Evolutionary conservation across 116 monocot species (phyloP).

Genomic region (Trichopus zeylanicus): DNA sequence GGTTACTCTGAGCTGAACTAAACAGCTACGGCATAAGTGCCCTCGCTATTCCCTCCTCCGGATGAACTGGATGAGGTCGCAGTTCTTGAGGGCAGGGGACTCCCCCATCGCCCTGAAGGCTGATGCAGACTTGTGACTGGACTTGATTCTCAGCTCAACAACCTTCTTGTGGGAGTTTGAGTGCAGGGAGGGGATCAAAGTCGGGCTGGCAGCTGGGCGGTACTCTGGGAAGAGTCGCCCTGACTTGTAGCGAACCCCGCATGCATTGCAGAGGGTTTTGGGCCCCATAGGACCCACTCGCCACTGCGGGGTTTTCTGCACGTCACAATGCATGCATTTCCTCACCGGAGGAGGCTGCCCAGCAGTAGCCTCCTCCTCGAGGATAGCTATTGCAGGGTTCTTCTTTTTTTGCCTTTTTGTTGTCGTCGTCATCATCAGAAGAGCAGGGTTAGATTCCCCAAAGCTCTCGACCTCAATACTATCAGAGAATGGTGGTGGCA

Average conservation of each 20-base stretch:
- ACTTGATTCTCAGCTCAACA: slow-evolving; percentile 4
- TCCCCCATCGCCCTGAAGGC: not conserved
- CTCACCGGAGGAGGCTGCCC: slow-evolving; percentile 9
- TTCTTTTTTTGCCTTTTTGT: too few relatives aligned
- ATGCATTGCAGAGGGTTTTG: slow-evolving; percentile 49
- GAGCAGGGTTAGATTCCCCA: too few relatives aligned
- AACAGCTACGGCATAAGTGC: not conserved
- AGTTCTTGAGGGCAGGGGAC: slow-evolving; percentile 5
- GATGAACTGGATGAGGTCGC: slow-evolving; percentile 7
- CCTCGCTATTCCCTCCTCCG: not conserved
- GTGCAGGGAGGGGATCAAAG: slow-evolving; percentile 3
- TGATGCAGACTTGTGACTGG: not conserved
- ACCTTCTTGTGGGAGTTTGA: slow-evolving; percentile 15
- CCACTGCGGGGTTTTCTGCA: slow-evolving; percentile 69
- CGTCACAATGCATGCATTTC: slow-evolving; percentile 62
- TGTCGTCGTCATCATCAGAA: too few relatives aligned
- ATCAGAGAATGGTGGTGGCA: too few relatives aligned
- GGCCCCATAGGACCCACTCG: slow-evolving; percentile 74
- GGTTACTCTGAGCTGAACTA: too few relatives aligned
- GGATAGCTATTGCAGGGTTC: too few relatives aligned
- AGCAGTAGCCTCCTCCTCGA: too few relatives aligned
- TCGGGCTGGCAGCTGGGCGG: slow-evolving; percentile 7
- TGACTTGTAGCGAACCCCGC: slow-evolving; percentile 11
- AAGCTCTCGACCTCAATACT: too few relatives aligned
- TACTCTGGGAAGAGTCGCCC: slow-evolving; percentile 4